Evolutionary conservation across 2,329 filamentous ascomycete genomes (phyloP), one percentile per base, ranked within the genome.

Genomic region (Uncinocarpus reesii): DNA sequence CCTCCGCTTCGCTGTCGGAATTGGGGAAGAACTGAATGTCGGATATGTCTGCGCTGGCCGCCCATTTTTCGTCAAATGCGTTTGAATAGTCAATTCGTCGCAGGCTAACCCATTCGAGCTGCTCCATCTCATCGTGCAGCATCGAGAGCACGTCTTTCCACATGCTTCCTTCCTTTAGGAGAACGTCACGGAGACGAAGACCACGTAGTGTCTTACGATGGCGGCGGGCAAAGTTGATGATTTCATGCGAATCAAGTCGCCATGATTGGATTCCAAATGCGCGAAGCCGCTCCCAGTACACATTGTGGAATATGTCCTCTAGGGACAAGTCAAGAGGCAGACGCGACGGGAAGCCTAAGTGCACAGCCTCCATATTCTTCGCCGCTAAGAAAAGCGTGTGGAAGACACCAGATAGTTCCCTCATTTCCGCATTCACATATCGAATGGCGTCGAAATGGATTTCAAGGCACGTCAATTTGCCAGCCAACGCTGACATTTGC

Each of bases 261-360:
- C 81, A 84, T 11, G 77, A 74, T 54, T 82, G 78, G 18, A 84
- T 74, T 1, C 80, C 80, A 48, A 84, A 76, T 1, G 79, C 78
- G 28, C 77, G 71, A 4, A 84, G 66, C 28, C 75, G 76, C 11
- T 75, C 71, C 78, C 79, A 83, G 36, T 71, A 70, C 6, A 80
- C 71, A 49, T 76, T 66, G 56, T 83, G 79, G 58, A 84, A 83
- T 20, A 84, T 69, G 4, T 74, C 70, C 51, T 81, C 76, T 2
- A 84, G 68, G 4, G 70, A 69, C 16, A 83, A 60, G 18, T 71
- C 73, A 2, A 83, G 63, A 0, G 79, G 79, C 15, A 69, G 60
- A 48, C 76, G 70, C 5, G 74, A 72, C 0, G 77, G 76, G 54
- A 83, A 84, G 2, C 80, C 79, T 28, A 84, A 70, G 56, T 84